Base-by-base conservation (phyloP, 441 rosid genomes). In the Arabidopsis hybrid region DNA sequence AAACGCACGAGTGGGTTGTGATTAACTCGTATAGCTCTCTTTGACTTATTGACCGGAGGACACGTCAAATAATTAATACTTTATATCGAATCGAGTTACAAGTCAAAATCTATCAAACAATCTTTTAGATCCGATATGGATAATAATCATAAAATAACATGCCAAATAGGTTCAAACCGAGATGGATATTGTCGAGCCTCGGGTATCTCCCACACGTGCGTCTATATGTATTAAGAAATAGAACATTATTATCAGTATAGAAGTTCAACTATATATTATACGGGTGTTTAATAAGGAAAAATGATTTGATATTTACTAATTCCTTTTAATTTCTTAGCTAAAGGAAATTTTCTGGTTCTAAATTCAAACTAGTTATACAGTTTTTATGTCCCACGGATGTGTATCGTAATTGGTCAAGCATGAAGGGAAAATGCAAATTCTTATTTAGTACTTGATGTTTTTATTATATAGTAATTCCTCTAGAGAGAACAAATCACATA, bases 1-100 rank as follows among this genome's bases (percentile, higher is more conserved):
- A 77, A 76, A 77, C 72, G 72, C 80, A 77, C 80, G 80, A 76
- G 80, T 76, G 80, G 59, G n/a, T 76, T 69, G 45, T 57, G 46
- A 56, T 36, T 76, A 16, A 69, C 75, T 69, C 60, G 60, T 38
- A 45, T 50, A 63, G 4, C n/a, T n/a, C 55, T 76, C 75, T 70
- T 58, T 64, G 75, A 70, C 80, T 65, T n/a, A 17, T 64, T 64
- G 76, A 70, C 62, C 67, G 1, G 46, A 7, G 0, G 61, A 64
- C 80, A 70, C 49, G 26, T 55, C 67, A 58, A 63, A 49, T 36
- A 34, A 26, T 39, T 29, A 36, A 8, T 57, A 57, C 35, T 67
- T 4, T 61, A 55, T 56, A 17, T 60, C 51, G 16, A 75, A 55
- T 55, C 16, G 32, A 36, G 45, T 63, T 58, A 64, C 26, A 39